Evolutionary conservation across 2,329 filamentous ascomycete species (phyloP), one percentile per base, ranked within the genome.

Genomic region (Kalmusia sp.): DNA sequence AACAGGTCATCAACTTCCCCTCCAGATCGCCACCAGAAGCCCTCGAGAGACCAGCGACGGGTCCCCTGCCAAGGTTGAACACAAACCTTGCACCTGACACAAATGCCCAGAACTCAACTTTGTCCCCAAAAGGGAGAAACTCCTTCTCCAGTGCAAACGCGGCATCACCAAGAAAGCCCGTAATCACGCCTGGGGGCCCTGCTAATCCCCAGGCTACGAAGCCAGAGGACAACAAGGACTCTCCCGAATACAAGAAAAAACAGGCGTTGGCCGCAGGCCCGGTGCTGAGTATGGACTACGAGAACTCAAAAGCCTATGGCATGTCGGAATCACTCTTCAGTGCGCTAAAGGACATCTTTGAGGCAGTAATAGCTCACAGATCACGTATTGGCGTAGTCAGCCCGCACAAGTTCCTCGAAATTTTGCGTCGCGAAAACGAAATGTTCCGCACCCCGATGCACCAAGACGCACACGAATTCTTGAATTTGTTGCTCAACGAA

Each of bases 401-500:
- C 68, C 95, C 95, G 1, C 88, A 93, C 66, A 89, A 93, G 57
- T 97, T 99, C 59, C 81, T 99, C 30, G 93, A 99, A 70, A 93
- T 97, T 22, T 87, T 99, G 68, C 91, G 93, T 69, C 86, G 90
- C 58, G 92, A 98, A 65, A 96, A 99, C 71, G 95, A 99, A 74
- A 93, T 96, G 89, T 99, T 99, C 68, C 87, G 92, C 53, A 93
- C 92, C 33, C 91, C 93, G 3, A 96, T 97, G 91, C 95, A 99
- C 74, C 95, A 99, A 72, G 95, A 99, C 72, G 95, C 95, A 1
- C 95, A 99, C 74, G 95, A 99, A 71, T 99, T 99, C 63, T 86
- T 98, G 64, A 96, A 96, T 54, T 80, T 98, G 27, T 83, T 99
- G 2, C 81, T 99, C n/a, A 99, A 99, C 73, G 90, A 96, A 70